Evolutionary conservation across 805 yeast genomes (phyloP).

Genomic region (Tetrapisispora pingtungensis): DNA sequence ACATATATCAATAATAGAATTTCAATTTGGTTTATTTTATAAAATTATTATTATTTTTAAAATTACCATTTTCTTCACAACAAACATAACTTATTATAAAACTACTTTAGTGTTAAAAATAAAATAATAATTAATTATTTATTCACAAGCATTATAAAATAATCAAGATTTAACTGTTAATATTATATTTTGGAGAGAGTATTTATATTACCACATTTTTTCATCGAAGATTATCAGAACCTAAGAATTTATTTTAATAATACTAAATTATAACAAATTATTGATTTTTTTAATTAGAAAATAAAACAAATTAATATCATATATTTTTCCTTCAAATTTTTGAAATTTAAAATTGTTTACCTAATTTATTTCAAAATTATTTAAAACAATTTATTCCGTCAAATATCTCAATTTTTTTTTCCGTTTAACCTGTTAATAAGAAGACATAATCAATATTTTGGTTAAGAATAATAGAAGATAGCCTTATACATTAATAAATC

Average conservation of each 20-base stretch:
- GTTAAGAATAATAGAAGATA: no score
- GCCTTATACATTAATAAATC: not conserved
- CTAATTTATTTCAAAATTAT: not conserved
- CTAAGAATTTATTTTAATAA: not conserved
- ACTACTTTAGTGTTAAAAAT: slow-evolving; percentile 1
- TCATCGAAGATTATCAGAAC: not conserved
- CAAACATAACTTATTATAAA: not conserved
- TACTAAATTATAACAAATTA: not conserved
- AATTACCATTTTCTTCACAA: slow-evolving; percentile 1
- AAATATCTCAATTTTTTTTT: not conserved
- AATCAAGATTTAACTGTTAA: not conserved
- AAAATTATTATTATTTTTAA: not conserved
- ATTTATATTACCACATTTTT: not conserved
- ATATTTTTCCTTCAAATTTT: not conserved
- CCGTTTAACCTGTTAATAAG: slow-evolving; percentile 1
- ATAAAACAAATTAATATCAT: not conserved
- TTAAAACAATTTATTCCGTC: not conserved
- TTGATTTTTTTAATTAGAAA: no score
- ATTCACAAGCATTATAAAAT: not conserved
- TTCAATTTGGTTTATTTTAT: not conserved
- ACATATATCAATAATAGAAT: slow-evolving; percentile 1
- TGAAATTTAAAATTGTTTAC: not conserved
- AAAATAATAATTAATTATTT: not conserved
- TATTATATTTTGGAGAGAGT: slow-evolving; percentile 2
- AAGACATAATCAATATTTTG: not conserved